Percentiles rank a stretch among this genome's conserved stretches.
Conservation (phyloP, 2,329 filamentous ascomycete genomes). For the Tricladium varicosporioides region DNA sequence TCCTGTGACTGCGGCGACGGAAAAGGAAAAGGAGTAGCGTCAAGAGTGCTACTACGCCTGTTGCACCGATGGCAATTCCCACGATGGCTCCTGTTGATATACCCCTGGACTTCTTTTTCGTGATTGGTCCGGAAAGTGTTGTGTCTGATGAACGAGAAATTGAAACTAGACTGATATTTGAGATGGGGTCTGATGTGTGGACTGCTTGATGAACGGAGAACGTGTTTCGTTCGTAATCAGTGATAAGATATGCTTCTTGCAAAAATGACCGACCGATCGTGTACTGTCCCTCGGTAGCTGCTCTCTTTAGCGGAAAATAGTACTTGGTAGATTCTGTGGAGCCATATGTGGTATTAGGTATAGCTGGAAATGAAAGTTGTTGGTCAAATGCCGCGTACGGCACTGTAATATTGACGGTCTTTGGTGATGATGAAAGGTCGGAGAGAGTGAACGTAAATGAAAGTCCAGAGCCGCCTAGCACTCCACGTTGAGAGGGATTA, state of each 20-base stretch:
- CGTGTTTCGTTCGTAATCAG: conserved; percentile 33
- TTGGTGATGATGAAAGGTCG: conserved; percentile 39
- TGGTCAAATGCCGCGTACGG: conserved; percentile 36
- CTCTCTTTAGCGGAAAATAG: conserved; percentile 35
- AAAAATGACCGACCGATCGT: conserved; percentile 36
- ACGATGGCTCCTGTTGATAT: conserved; percentile 25
- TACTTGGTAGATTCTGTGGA: conserved; percentile 36
- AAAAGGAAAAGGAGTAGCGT: conserved; percentile 18
- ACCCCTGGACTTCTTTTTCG: conserved; percentile 1
- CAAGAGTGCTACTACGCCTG: conserved; percentile 13
- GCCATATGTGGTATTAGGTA: conserved; percentile 47
- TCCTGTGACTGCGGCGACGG: conserved; percentile 13
- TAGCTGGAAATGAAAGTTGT: conserved; percentile 27
- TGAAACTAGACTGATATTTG: conserved; percentile 24
- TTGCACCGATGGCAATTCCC: conserved; percentile 25
- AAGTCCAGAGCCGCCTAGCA: conserved; percentile 45
- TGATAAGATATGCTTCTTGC: conserved; percentile 37
- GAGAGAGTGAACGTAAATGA: conserved; percentile 57
- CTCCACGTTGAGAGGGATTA: conserved; percentile 47
- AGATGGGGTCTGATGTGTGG: conserved; percentile 25
- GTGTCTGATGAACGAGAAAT: conserved; percentile 18
- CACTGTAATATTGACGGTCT: conserved; percentile 42
- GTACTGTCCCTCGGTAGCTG: conserved; percentile 30
- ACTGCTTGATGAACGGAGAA: conserved; percentile 35
- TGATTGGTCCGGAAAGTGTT: conserved; percentile 28